Evolutionary conservation across 495 filamentous ascomycete species (phyloP).

Genomic region (Talaromyces proteolyticus): DNA sequence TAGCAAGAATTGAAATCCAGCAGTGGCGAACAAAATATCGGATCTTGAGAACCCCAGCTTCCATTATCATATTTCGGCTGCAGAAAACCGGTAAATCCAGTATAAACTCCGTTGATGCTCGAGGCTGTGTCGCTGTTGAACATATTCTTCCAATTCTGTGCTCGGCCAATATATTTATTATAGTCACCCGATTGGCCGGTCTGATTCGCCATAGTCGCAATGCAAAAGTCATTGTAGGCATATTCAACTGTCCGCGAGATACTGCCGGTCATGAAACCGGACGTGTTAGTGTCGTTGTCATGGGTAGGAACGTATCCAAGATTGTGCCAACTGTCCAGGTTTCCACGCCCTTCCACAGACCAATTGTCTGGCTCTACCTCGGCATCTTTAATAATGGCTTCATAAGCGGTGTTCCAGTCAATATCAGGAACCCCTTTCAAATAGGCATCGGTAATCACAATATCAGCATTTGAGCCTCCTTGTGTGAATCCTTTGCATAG

Average conservation of each 20-base stretch:
- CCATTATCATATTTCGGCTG: slow-evolving; percentile 60
- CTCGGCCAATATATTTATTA: slow-evolving; percentile 56
- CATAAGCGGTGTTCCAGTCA: slow-evolving; percentile 65
- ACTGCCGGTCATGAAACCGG: slow-evolving; percentile 63
- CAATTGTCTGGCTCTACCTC: slow-evolving; percentile 68
- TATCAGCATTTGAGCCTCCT: slow-evolving; percentile 73
- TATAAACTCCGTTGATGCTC: slow-evolving; percentile 54
- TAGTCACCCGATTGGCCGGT: slow-evolving; percentile 47
- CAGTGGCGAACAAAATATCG: slow-evolving; percentile 56
- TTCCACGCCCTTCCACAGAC: slow-evolving; percentile 64
- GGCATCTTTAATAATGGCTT: slow-evolving; percentile 68
- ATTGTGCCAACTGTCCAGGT: slow-evolving; percentile 59
- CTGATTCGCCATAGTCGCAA: slow-evolving; percentile 55
- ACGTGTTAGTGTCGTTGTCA: slow-evolving; percentile 60
- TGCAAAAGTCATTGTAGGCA: slow-evolving; percentile 71
- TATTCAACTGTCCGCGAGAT: slow-evolving; percentile 72
- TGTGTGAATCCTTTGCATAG: slow-evolving; percentile 69
- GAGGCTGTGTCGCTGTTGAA: slow-evolving; percentile 59
- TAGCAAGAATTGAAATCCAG: slow-evolving; percentile 50
- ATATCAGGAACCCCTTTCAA: slow-evolving; percentile 59
- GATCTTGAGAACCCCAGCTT: slow-evolving; percentile 64
- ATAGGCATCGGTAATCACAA: slow-evolving; percentile 63
- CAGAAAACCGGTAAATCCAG: slow-evolving; percentile 61
- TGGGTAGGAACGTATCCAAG: slow-evolving; percentile 64
- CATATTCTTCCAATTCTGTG: slow-evolving; percentile 62